Percentiles rank a stretch among this genome's conserved stretches.
These are phyloP conservation scores for Rhizopus stolonifer DNA, from an alignment of 371 early-diverging fungal genomes.

Conservation along the genomic window DNA sequence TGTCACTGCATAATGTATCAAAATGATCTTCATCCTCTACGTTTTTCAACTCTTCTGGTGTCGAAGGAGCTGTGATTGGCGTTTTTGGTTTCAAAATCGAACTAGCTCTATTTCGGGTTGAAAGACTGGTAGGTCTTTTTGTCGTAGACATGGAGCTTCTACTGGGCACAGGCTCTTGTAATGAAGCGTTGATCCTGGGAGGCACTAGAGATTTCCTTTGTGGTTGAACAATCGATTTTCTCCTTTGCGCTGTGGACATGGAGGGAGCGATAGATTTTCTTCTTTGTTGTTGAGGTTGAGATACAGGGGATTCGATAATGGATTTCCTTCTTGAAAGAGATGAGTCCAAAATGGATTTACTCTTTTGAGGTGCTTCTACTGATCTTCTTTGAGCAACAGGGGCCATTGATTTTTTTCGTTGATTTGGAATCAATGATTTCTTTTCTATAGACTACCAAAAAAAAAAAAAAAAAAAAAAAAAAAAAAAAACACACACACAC, in stretches of 20 bases:
- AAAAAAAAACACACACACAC: too few species aligned
- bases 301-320: conserved; percentile 7
- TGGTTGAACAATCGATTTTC: conserved; percentile 5
- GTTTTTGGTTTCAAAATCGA: conserved; percentile 14
- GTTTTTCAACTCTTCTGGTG: conserved; percentile 16
- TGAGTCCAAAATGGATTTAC: conserved; percentile 9
- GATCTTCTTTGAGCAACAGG: conserved; percentile 8
- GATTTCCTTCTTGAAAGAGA: conserved; percentile 22
- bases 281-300: neutral
- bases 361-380: conserved; percentile 22
- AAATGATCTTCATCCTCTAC: conserved; percentile 7
- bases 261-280: conserved; percentile 1
- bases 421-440: neutral
- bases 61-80: conserved; percentile 22
- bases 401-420: conserved; percentile 12
- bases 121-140: neutral
- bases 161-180: too few species aligned
- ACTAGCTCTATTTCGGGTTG: neutral
- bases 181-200: neutral
- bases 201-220: neutral
- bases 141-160: too few species aligned
- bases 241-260: neutral
- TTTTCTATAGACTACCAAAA: neutral
- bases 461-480: neutral
- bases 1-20: neutral